Evolutionary conservation across 208 protist species (phyloP).

Genomic region (Tetramitus jugosus): DNA sequence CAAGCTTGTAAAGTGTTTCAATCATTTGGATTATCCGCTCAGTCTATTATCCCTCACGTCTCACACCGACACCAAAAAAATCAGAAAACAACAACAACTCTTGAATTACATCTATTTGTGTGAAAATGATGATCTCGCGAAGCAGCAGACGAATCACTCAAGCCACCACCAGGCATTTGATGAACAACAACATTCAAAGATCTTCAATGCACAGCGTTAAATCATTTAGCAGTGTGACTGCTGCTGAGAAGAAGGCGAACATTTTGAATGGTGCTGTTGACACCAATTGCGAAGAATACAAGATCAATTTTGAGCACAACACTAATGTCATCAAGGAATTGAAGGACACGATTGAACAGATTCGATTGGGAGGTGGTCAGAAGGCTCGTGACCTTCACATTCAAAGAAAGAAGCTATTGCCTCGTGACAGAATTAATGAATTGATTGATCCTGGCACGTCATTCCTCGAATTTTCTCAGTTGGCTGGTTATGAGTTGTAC

Average conservation of each 20-base stretch:
- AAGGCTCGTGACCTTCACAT: constrained; percentile 43
- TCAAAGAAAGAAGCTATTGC: constrained; percentile 65
- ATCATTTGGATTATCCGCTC: too few relatives aligned
- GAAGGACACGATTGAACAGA: constrained; percentile 32
- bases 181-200: too few relatives aligned
- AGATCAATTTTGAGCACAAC: constrained; percentile 35
- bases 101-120: too few relatives aligned
- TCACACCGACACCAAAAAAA: too few relatives aligned
- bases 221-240: too few relatives aligned
- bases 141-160: too few relatives aligned
- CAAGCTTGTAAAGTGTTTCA: too few relatives aligned
- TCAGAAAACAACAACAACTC: too few relatives aligned
- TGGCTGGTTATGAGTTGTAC: constrained; percentile 85
- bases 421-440: constrained; percentile 72
- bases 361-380: constrained; percentile 47
- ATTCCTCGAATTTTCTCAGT: constrained; percentile 87
- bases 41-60: too few relatives aligned
- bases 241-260: neutral
- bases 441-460: constrained; percentile 73
- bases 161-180: too few relatives aligned
- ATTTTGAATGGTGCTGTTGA: constrained; percentile 23
- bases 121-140: too few relatives aligned
- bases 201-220: too few relatives aligned
- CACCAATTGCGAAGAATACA: constrained; percentile 38
- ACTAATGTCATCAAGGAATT: constrained; percentile 35